phyloP scores from a whole-genome alignment of 2,329 filamentous ascomycete species.

The Colletotrichum truncatum region DNA sequence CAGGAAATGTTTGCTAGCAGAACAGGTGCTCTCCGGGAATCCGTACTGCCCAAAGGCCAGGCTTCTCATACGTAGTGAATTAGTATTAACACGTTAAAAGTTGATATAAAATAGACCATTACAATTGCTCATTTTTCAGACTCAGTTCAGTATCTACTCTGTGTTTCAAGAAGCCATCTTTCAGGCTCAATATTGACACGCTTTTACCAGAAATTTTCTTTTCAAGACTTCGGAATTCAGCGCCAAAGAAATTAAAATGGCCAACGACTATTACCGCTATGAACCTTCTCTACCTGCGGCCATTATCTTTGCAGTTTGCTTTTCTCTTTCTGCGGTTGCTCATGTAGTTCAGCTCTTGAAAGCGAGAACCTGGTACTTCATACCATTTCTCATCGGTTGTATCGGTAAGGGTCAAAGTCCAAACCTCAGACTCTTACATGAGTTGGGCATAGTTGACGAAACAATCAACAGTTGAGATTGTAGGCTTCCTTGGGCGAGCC shows the following conservation, averaged over 20 bases:
- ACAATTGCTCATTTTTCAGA: not conserved
- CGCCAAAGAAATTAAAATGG: not conserved
- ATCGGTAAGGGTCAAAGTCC: slow-evolving; percentile 52
- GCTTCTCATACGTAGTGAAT: too few species aligned
- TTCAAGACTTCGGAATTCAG: not conserved
- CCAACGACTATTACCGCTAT: slow-evolving; percentile 54
- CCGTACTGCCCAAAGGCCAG: not conserved
- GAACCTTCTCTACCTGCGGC: slow-evolving; percentile 54
- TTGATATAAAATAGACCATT: not conserved
- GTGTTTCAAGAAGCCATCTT: too few species aligned
- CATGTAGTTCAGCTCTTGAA: slow-evolving; percentile 51
- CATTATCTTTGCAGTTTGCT: slow-evolving; percentile 49
- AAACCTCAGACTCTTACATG: too few species aligned
- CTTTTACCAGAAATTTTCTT: too few species aligned
- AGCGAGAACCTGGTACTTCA: slow-evolving; percentile 60
- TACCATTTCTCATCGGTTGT: slow-evolving; percentile 60
- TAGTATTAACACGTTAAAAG: too few species aligned
- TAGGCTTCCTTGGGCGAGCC: slow-evolving; percentile 62
- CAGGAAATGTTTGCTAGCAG: not conserved
- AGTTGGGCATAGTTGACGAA: slow-evolving; percentile 38
- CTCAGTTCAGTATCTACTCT: not conserved
- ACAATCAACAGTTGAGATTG: slow-evolving; percentile 49
- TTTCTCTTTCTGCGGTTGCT: slow-evolving; percentile 46
- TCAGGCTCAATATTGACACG: too few species aligned
- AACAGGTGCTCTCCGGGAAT: not conserved